Evolutionary conservation across 2,329 filamentous ascomycete genomes (phyloP), one percentile per base, ranked within the genome.

Genomic region (Westerdykella ornata): DNA sequence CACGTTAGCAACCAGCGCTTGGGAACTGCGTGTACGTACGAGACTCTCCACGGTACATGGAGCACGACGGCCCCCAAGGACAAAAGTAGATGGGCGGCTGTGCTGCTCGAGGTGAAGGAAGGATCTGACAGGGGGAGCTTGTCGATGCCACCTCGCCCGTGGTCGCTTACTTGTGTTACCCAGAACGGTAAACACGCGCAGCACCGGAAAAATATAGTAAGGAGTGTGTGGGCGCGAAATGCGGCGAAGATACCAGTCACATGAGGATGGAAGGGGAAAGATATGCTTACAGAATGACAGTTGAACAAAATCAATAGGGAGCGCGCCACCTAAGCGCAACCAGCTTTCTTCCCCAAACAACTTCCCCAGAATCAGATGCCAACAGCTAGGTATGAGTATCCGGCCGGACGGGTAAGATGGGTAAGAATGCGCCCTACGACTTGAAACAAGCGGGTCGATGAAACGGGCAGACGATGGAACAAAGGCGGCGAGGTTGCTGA

Each of bases 81-180:
- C 30, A 33, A 33, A 33, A 33, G 30, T 33, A 33, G 30, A 33
- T 14, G 8, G n/a, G 30, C 30, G 30, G 30, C 30, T 33, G 30
- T 33, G 30, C 30, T 15, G 22, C 3, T 26, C 12, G 22, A 26
- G 22, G 22, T 26, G n/a, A 17, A 33, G 30, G n/a, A 17, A 17
- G 30, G 30, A 33, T 33, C n/a, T 33, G 30, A 33, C 30, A 33
- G 30, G 30, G 22, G 30, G 16, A 33, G 30, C 30, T 33, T 33
- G 30, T 15, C 30, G 14, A 33, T 7, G n/a, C 12, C 16, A 13
- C 22, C 30, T 33, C 30, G 30, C 12, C 30, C 7, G 22, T 11
- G 22, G 22, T 26, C 22, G 22, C 22, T 26, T 26, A 26, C 22
- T 26, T 26, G 22, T 26, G 12, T 26, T 26, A 26, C 30, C 30